Evolutionary conservation across 1,139 yeast species (phyloP).

Genomic region (Meyerozyma guilliermondii): DNA sequence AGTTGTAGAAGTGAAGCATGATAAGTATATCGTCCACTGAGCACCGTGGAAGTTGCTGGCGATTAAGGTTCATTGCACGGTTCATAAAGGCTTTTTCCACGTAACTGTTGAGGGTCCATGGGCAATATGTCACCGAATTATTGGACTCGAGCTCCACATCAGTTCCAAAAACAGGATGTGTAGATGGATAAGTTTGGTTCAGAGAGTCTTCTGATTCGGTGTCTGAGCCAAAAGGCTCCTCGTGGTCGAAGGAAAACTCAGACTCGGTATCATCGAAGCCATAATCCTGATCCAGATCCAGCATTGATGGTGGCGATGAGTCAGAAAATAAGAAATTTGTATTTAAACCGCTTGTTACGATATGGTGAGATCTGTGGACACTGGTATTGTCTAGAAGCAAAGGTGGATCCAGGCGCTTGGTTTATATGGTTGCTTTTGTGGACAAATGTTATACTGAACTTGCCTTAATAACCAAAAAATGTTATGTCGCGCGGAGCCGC

Average conservation of each 20-base stretch:
- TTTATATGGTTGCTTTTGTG: no score
- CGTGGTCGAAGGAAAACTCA: neutral
- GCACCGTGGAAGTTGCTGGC: constrained; percentile 24
- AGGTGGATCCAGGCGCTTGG: no score
- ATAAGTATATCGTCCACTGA: constrained; percentile 39
- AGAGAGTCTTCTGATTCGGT: neutral
- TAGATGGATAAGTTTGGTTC: neutral
- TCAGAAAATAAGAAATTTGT: neutral
- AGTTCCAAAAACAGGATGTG: neutral
- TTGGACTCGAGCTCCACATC: constrained; percentile 3
- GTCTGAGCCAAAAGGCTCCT: neutral
- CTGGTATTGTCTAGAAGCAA: no score
- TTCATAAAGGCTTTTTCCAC: constrained; percentile 7
- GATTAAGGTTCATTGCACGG: constrained; percentile 6
- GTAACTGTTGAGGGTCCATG: constrained; percentile 4
- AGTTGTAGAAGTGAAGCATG: constrained; percentile 55
- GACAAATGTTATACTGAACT: neutral
- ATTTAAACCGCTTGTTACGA: neutral
- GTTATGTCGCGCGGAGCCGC: neutral
- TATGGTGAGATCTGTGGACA: no score
- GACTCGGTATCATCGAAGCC: neutral
- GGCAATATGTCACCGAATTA: neutral
- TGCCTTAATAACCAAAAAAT: neutral
- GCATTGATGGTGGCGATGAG: neutral
- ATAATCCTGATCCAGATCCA: neutral